Conservation (phyloP, 192 early-diverging fungal genomes). For the Dissophora globulifera region DNA sequence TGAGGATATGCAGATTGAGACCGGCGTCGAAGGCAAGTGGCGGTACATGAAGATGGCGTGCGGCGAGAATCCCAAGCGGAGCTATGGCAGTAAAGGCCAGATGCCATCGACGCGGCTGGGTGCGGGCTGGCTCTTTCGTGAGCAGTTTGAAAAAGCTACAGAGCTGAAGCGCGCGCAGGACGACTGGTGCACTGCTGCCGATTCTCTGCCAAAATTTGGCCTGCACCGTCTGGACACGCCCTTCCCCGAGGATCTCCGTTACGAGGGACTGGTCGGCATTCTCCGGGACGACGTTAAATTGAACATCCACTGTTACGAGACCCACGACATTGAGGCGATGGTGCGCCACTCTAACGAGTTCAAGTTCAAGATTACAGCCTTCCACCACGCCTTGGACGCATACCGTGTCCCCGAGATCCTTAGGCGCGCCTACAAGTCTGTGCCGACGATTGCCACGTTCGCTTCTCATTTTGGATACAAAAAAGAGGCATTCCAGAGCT, state of each 20-base stretch:
- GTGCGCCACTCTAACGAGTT: conserved; percentile 74
- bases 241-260: conserved; percentile 68
- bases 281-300: conserved; percentile 71
- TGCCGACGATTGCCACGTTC: conserved; percentile 76
- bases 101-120: conserved; percentile 64
- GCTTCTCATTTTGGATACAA: conserved; percentile 69
- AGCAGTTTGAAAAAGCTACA: conserved; percentile 62
- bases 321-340: conserved; percentile 75
- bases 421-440: conserved; percentile 56
- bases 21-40: conserved; percentile 53
- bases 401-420: conserved; percentile 71
- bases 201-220: conserved; percentile 1
- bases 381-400: conserved; percentile 81
- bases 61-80: conserved; percentile 76
- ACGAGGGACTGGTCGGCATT: conserved; percentile 69
- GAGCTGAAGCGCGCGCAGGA: conserved; percentile 63
- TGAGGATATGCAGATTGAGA: conserved; percentile 75
- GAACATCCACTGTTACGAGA: conserved; percentile 77
- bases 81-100: not conserved
- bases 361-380: conserved; percentile 70
- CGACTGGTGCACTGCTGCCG: conserved; percentile 23
- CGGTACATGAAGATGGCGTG: conserved; percentile 85
- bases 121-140: conserved; percentile 68
- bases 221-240: conserved; percentile 50
- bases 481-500: conserved; percentile 74